A percentile compares a stretch with the other conserved stretches of the same genome.
Conservation (phyloP, 306 rosid genomes). For the Trifolium subterraneum region DNA sequence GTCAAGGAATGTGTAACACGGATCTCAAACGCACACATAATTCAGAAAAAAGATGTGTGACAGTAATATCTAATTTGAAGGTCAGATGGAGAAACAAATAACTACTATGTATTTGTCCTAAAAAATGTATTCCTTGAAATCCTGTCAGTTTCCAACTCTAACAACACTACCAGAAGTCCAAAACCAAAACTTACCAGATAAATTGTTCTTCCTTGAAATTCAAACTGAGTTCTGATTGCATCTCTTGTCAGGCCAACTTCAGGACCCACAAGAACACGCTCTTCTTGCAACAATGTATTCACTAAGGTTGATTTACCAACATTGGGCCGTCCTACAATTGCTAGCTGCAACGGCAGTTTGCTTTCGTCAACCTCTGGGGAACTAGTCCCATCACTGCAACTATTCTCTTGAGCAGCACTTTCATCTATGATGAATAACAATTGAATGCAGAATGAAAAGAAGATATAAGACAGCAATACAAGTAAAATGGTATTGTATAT, state of each 20-base stretch:
- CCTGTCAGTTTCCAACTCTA: slow-evolving; percentile 15
- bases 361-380: slow-evolving; percentile 62
- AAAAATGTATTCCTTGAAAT: slow-evolving; percentile 31
- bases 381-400: slow-evolving; percentile 38
- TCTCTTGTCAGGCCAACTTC: slow-evolving; percentile 98
- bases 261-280: slow-evolving; percentile 96
- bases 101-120: slow-evolving; percentile 34
- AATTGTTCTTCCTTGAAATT: slow-evolving; percentile 86
- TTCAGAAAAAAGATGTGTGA: neutral
- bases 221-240: slow-evolving; percentile 88
- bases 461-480: slow-evolving; percentile 21
- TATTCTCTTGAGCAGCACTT: slow-evolving; percentile 47
- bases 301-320: slow-evolving; percentile 95
- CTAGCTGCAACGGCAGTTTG: slow-evolving; percentile 81
- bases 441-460: slow-evolving; percentile 25
- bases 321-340: slow-evolving; percentile 96
- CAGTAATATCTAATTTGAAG: slow-evolving; percentile 29
- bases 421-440: slow-evolving; percentile 52
- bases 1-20: neutral
- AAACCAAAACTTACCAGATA: slow-evolving; percentile 60
- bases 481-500: too few relatives aligned
- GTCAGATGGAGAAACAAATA: slow-evolving; percentile 2
- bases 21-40: neutral
- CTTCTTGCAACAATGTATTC: slow-evolving; percentile 84
- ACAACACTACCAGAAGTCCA: slow-evolving; percentile 14